Percentiles rank a stretch among this genome's conserved stretches.
Conservation (phyloP, 805 yeast genomes). For the Lachancea quebecensis region DNA sequence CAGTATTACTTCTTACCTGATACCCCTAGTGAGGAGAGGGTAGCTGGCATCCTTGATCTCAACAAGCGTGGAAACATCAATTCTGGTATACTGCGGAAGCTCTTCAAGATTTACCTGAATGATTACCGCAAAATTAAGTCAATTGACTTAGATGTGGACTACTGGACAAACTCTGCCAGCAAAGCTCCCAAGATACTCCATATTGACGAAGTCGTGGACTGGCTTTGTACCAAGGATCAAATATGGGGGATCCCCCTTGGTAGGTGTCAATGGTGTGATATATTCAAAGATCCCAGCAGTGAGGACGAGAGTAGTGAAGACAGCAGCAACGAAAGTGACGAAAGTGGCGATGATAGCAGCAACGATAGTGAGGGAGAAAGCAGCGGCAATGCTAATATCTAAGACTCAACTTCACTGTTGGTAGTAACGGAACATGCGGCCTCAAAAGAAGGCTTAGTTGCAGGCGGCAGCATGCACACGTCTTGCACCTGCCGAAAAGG, state of each 20-base stretch:
- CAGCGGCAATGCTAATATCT: not conserved
- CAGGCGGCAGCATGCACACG: no score
- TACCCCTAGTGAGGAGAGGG: not conserved
- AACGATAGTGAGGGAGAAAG: not conserved
- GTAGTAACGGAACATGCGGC: no score
- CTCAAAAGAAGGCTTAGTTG: no score
- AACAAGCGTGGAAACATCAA: constrained; percentile 40
- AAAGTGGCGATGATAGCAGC: not conserved
- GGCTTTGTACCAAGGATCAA: constrained; percentile 46
- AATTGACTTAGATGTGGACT: constrained; percentile 33
- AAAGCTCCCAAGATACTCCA: constrained; percentile 32
- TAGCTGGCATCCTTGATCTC: constrained; percentile 33
- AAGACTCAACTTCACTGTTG: no score
- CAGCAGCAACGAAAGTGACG: constrained; percentile 10
- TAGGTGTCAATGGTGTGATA: constrained; percentile 38
- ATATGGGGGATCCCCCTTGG: constrained; percentile 75
- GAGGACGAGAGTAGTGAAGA: constrained; percentile 21
- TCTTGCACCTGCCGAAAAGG: not conserved
- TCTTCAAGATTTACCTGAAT: constrained; percentile 47
- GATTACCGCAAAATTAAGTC: constrained; percentile 67
- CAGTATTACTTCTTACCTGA: constrained; percentile 23
- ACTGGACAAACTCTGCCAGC: constrained; percentile 26
- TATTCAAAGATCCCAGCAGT: constrained; percentile 17
- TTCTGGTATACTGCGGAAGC: constrained; percentile 5
- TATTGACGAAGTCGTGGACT: constrained; percentile 73